These are phyloP conservation scores for Pseudonitzschia delicatissima DNA, from an alignment of 108 stramenopile genomes.

Conservation along the genomic window DNA sequence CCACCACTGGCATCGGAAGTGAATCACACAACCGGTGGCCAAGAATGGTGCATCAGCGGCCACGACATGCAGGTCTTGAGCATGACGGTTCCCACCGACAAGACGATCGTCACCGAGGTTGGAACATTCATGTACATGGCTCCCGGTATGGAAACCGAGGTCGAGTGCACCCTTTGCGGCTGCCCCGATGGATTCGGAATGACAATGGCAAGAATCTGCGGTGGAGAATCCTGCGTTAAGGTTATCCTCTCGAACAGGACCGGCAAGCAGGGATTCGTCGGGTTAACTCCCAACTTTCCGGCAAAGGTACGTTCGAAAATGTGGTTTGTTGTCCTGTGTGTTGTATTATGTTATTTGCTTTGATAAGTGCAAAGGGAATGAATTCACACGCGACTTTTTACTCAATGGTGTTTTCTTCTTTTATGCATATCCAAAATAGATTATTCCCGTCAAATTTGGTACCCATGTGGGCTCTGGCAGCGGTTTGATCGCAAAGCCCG, in stretches of 20 bases:
- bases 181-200: conserved; percentile 27
- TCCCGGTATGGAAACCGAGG: conserved; percentile 40
- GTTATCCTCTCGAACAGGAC: conserved; percentile 41
- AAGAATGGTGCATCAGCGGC: conserved; percentile 38
- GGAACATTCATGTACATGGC: conserved; percentile 53
- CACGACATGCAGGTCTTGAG: conserved; percentile 51
- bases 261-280: conserved; percentile 41
- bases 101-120: conserved; percentile 33
- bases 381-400: background rate
- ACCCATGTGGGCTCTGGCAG: conserved; percentile 26
- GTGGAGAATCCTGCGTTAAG: conserved; percentile 55
- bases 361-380: too few relatives aligned
- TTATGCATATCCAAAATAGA: background rate
- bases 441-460: conserved; percentile 36
- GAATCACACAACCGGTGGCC: conserved; percentile 34
- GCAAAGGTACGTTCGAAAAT: conserved; percentile 46
- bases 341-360: background rate
- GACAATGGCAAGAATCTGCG: conserved; percentile 31
- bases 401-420: background rate
- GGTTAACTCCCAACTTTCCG: conserved; percentile 57
- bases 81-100: conserved; percentile 35
- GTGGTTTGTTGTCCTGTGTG: background rate
- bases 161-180: conserved; percentile 34
- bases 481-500: conserved; percentile 40
- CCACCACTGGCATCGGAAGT: conserved; percentile 30